Base-by-base conservation (phyloP, 1,284 basidiomycete genomes). In the Nidula niveotomentosa region DNA sequence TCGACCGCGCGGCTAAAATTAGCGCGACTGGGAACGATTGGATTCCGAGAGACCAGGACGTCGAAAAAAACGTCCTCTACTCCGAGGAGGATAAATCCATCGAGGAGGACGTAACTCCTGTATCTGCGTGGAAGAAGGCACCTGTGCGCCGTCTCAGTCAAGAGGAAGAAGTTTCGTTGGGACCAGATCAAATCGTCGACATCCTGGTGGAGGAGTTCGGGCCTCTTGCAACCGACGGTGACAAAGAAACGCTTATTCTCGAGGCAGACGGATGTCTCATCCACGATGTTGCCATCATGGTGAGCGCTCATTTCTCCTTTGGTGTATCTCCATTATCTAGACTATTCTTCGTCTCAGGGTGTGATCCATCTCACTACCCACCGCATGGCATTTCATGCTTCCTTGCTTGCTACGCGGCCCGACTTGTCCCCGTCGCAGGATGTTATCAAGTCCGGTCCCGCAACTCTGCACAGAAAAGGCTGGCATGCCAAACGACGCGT, bases 361-460 rank as follows among this genome's bases (percentile, higher is more conserved):
- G 82, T 84, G 51, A 71, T 86, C 30, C 84, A 87, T 64, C 69
- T 88, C 18, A 89, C 86, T 0, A 85, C 83, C 2, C 84, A 88
- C 64, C 78, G 86, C 6, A 58, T 88, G 12, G 67, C 83, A 0
- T 90, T 90, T 64, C 86, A 88, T 60, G 86, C 86, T 1, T 80
- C 83, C 5, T 65, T 88, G 13, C 76, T 85, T 2, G 75, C 81
- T 0, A 76, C 78, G 10, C 65, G 70, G 4, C 70, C 76, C 4
- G 73, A 72, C 44, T 51, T 69, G 13, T 56, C 56, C 12, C 58
- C 65, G 8, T 58, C 65, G 12, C 63, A 66, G 46, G 62, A 70
- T 43, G 58, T 83, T 18, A 69, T 88, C 48, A 81, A 80, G 58
- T 62, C 79, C 1, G 86, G 86, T 0, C 70, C 83, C 1, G 83